Evolutionary conservation across 768 basidiomycete genomes (phyloP).

Genomic region (Candolleomyces efflorescens): DNA sequence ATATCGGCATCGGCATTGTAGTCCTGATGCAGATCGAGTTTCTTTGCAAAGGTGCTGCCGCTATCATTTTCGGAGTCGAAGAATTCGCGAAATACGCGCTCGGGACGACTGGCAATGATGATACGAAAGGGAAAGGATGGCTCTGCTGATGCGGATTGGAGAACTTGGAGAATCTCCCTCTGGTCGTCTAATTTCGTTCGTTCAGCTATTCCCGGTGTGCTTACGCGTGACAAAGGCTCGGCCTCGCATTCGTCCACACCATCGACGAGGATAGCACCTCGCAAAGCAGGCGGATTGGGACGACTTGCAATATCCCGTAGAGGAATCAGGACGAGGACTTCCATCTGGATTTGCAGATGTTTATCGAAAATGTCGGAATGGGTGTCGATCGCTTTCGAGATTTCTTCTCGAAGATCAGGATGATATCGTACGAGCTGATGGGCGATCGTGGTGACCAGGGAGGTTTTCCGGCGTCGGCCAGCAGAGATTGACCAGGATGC

Average conservation of each 20-base stretch:
- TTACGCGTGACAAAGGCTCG: background rate
- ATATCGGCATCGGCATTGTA: background rate
- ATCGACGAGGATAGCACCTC: background rate
- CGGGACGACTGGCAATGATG: background rate
- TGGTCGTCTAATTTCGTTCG: background rate
- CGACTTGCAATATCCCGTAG: too few relatives aligned
- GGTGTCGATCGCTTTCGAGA: background rate
- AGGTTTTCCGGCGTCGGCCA: background rate
- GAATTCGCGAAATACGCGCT: background rate
- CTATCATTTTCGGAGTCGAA: background rate
- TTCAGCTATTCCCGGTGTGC: background rate
- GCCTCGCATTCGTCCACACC: background rate
- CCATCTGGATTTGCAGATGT: background rate
- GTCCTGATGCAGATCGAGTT: background rate
- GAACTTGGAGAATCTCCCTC: background rate
- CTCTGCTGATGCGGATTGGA: background rate
- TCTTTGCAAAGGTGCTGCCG: background rate
- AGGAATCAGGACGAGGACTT: background rate
- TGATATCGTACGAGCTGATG: background rate
- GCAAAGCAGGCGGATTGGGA: too few relatives aligned
- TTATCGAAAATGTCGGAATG: background rate
- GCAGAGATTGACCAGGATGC: background rate
- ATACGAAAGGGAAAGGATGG: background rate
- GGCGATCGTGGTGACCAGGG: background rate
- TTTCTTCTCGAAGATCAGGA: background rate